Percentiles rank a stretch among this genome's conserved stretches.
Evolutionary conservation across 495 filamentous ascomycete species (phyloP).

Genomic region (Penicillium soppii): DNA sequence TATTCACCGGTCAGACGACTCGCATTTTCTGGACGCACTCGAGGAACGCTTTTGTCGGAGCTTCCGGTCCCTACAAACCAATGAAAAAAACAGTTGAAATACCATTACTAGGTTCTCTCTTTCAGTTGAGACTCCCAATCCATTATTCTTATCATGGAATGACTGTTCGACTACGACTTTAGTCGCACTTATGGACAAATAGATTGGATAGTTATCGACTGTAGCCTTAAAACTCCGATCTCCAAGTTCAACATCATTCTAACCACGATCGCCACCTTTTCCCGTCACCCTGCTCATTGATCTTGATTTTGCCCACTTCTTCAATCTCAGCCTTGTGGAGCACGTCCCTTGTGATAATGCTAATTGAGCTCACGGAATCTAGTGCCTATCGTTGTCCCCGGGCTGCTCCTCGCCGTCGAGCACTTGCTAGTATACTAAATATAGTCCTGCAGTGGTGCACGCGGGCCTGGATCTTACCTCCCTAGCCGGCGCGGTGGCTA

Average conservation of each 20-base stretch:
- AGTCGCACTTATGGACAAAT: background rate
- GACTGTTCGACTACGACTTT: background rate
- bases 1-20: slow-evolving; percentile 33
- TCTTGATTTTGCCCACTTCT: no score
- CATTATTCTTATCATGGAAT: slow-evolving; percentile 7
- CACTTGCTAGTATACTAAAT: no score
- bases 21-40: slow-evolving; percentile 36
- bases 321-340: no score
- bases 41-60: slow-evolving; percentile 35
- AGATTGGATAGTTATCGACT: background rate
- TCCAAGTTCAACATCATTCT: background rate
- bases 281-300: no score
- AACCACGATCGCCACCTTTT: background rate
- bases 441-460: no score
- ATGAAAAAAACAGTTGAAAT: slow-evolving; percentile 49
- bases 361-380: no score
- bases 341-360: no score
- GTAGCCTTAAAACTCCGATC: background rate
- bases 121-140: slow-evolving; percentile 7
- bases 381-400: no score
- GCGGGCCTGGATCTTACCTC: no score
- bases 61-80: slow-evolving; percentile 35
- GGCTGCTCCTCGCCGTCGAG: no score
- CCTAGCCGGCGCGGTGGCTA: no score
- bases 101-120: slow-evolving; percentile 22